Evolutionary conservation across 148 eudicot genomes (phyloP), one percentile per base, ranked within the genome.

Genomic region (Vaccinium macrocarpon): DNA sequence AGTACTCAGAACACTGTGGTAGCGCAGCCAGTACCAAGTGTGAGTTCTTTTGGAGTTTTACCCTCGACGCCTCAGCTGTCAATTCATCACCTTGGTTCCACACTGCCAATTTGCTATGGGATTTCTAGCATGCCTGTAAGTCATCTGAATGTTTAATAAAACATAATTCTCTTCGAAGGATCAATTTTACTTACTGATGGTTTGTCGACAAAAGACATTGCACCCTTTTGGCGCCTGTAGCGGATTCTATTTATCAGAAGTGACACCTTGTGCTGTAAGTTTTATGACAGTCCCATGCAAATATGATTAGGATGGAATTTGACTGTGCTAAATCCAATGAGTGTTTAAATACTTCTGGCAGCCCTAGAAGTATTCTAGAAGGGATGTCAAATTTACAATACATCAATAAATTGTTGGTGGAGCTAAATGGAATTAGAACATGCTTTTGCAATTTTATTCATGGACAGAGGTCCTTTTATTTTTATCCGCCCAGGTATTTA

Each of bases 81-180:
- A 76, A 68, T 81, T 50, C 80, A 70, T 82, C 86, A 71, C 57
- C 35, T 85, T 25, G 80, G 48, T 48, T 15, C 85, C 46, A 82
- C 85, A 12, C 78, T 85, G 1, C 71, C 90, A 74, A 55, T 84
- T 88, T 88, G 32, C 57, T 81, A 81, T 88, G 97, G 98, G 85
- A 93, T 95, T 79, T 92, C 97, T 68, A 91, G 90, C 87, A 84
- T 91, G 85, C 93, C 94, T 76, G 96, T 92, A 89, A 87, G 91
- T 87, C 25, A 61, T 78, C 42, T 52, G 23, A 13, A 55, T 9
- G 48, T 49, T 66, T 82, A 21, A 56, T 73, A n/a, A 53, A 50
- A 18, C 32, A 19, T 0, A 32, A 35, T 57, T 29, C n/a, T 50
- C 16, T 50, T 66, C 62, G 51, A 32, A 50, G 19, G 32, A 19